These are phyloP conservation scores for Paecilomyces variotii DNA, from an alignment of 2,329 filamentous ascomycete genomes.

Conservation along the genomic window DNA sequence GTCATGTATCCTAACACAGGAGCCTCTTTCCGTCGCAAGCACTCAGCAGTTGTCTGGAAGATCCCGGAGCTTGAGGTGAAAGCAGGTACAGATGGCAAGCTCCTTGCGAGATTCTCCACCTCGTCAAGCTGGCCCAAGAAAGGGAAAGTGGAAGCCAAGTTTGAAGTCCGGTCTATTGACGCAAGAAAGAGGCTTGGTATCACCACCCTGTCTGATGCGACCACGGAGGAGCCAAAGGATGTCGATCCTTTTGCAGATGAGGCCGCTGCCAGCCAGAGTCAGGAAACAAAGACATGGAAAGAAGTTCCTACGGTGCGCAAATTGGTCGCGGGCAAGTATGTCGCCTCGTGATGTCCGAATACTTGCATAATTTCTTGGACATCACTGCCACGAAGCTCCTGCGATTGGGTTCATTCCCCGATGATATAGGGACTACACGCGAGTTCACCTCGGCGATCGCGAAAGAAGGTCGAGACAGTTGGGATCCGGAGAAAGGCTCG, in stretches of 20 bases:
- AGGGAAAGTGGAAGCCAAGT: slow-evolving; percentile 73
- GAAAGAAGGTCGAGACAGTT: slow-evolving; percentile 2
- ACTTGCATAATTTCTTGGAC: background rate
- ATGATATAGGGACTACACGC: background rate
- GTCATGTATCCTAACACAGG: slow-evolving; percentile 40
- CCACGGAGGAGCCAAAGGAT: slow-evolving; percentile 20
- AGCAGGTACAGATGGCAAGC: slow-evolving; percentile 53
- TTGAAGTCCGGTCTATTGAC: slow-evolving; percentile 57
- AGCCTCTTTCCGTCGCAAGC: slow-evolving; percentile 38
- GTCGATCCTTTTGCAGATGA: slow-evolving; percentile 44
- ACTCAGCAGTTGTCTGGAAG: slow-evolving; percentile 39
- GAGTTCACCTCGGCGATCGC: background rate
- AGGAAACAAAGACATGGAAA: slow-evolving; percentile 48
- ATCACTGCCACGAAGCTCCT: background rate
- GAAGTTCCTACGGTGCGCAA: slow-evolving; percentile 59
- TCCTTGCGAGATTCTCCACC: slow-evolving; percentile 75
- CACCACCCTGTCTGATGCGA: slow-evolving; percentile 24
- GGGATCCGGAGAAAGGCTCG: background rate
- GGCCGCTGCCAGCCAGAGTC: slow-evolving; percentile 17
- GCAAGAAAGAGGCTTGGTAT: slow-evolving; percentile 60
- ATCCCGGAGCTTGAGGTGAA: slow-evolving; percentile 47
- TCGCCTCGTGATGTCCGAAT: slow-evolving; percentile 37
- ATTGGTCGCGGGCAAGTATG: slow-evolving; percentile 68
- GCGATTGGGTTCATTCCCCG: background rate
- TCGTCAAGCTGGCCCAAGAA: slow-evolving; percentile 62